Evolutionary conservation across 306 rosid genomes (phyloP), one percentile per base, ranked within the genome.

Genomic region (Acacia melanoxylon): DNA sequence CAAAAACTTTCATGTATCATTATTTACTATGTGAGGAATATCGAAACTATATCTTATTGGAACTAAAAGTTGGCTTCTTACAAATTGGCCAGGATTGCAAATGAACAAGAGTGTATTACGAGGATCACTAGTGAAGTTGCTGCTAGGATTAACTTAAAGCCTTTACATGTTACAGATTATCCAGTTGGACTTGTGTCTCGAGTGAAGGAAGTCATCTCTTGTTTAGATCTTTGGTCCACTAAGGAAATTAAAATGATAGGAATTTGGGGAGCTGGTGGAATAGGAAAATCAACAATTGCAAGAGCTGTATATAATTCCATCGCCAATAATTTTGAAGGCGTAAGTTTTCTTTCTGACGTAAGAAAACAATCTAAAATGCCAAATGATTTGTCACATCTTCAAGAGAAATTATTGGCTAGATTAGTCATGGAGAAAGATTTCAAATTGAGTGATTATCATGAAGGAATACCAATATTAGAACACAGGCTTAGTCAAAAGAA

Each of bases 221-320:
- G 41, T 37, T 2, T 69, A 27, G 54, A 68, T 15, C 4, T 35
- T 24, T 35, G 15, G 17, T 37, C 56, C 16, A 45, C 15, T 11
- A 11, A 79, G 6, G 22, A 14, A 25, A 37, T 35, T 8, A 29
- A 19, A 2, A 79, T 68, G 82, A 5, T 79, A 7, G 82, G 82
- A 14, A 70, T 68, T 4, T 54, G 3, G 19, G 77, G 77, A 14
- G 7, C 49, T 25, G 73, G 73, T 10, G 74, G 81, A 19, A 63
- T 77, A 44, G 63, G 74, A 1, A 77, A 79, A 56, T 6, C 82
- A 58, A 69, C 82, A 4, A 7, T 79, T 20, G 82, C 76, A 7
- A 5, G 52, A 48, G 82, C 41, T 12, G 41, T 79, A 12, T 51
- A 79, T 54, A 69, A 79, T n/a, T 37, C 10, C 4, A 49, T 79